A percentile compares a stretch with the other conserved stretches of the same genome.
phyloP scores from a whole-genome alignment of 2,329 filamentous ascomycete species.

The Fusarium sp. region DNA sequence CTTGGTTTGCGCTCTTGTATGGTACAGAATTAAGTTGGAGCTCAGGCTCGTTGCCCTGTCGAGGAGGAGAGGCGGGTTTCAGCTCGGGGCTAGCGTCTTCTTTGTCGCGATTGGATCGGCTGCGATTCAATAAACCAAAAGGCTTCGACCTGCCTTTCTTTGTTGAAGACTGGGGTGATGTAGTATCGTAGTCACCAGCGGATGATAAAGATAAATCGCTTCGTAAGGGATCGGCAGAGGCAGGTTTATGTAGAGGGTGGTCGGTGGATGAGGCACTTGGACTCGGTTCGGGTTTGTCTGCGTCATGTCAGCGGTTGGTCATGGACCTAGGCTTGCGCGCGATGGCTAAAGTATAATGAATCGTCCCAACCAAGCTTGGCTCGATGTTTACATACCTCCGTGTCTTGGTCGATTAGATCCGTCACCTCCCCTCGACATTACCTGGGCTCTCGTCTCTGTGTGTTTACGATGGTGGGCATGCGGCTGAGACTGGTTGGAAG shows the following conservation, averaged over 20 bases:
- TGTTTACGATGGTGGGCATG: constrained; percentile 49
- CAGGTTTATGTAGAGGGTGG: constrained; percentile 56
- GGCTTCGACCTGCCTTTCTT: constrained; percentile 68
- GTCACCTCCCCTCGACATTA: constrained; percentile 56
- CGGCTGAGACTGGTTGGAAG: constrained; percentile 53
- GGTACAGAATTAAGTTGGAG: constrained; percentile 50
- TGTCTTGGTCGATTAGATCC: constrained; percentile 49
- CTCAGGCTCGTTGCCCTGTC: constrained; percentile 48
- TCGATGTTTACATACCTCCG: constrained; percentile 52
- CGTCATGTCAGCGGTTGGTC: constrained; percentile 42
- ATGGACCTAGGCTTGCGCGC: constrained; percentile 23
- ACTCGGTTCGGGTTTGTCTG: constrained; percentile 41
- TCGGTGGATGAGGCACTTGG: constrained; percentile 44
- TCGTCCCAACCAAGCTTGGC: constrained; percentile 30
- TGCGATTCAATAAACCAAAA: constrained; percentile 66
- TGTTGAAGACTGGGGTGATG: constrained; percentile 51
- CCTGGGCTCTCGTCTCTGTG: constrained; percentile 55
- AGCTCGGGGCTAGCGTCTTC: constrained; percentile 59
- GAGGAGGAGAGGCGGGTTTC: constrained; percentile 43
- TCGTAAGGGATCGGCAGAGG: constrained; percentile 60
- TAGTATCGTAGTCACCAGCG: constrained; percentile 61
- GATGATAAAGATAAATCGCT: constrained; percentile 68
- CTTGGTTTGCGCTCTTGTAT: constrained; percentile 73
- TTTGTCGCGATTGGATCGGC: constrained; percentile 66
- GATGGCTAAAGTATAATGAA: constrained; percentile 37